Evolutionary conservation across 176 grass and related monocot species (phyloP), one percentile per base, ranked within the genome.

Genomic region (Cocos nucifera): DNA sequence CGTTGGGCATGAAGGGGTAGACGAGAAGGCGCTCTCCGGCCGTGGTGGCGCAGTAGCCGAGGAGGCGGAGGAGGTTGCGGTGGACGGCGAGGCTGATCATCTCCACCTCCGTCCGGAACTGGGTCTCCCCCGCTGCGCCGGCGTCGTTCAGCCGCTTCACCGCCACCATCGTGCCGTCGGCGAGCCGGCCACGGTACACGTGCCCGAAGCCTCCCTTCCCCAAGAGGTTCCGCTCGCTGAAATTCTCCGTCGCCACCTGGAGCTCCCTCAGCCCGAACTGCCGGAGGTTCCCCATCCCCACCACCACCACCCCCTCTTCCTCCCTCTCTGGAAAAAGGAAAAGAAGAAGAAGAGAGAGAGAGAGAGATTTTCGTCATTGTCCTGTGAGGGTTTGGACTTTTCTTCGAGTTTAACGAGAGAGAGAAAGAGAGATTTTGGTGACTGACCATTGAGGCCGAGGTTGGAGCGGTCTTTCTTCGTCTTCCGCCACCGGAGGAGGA

Each of bases 41-140:
- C 54, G 77, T 54, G 19, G 35, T 44, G 35, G 89, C 72, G 72
- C 91, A 96, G 82, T 85, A 90, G 3, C 91, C 91, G 18, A 90
- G 16, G 26, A 96, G 83, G 49, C 91, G 80, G 54, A 96, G 86
- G 24, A 96, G 72, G 78, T 96, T 88, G n/a, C 91, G 79, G 65
- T 96, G 91, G 28, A 90, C 83, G 54, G 91, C 91, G 27, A 96
- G 83, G 83, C 86, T 96, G 60, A 96, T 96, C 74, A 96, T 97
- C 78, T 82, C 87, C 56, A 97, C 86, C 69, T 97, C 92, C 2
- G 92, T 97, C 4, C 78, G 73, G 78, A 97, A 97, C 69, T 97
- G 92, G 15, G 85, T 84, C 68, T 88, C 89, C 4, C 89, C 85
- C 0, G 81, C 82, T n/a, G 73, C 89, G 68, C 73, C 78, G 4